phyloP scores from a whole-genome alignment of 805 yeast genomes.

The Cyberlindnera saturnus region DNA sequence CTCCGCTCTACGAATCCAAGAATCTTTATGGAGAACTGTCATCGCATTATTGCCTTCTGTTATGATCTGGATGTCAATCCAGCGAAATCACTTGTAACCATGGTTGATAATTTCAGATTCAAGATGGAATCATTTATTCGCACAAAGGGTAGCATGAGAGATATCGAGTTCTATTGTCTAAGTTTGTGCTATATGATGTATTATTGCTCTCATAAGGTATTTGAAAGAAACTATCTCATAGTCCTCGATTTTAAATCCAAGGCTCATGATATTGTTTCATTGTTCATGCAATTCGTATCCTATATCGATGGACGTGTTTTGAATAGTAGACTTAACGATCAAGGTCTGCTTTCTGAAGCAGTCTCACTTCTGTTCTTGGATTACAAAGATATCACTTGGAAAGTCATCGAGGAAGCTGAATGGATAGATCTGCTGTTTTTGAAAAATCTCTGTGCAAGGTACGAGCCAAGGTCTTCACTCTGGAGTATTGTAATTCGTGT shows the following conservation, averaged over 20 bases:
- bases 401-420: constrained; percentile 2
- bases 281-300: constrained; percentile 14
- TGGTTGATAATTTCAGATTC: constrained; percentile 17
- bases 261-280: constrained; percentile 3
- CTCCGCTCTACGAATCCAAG: constrained; percentile 2
- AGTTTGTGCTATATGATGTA: constrained; percentile 16
- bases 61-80: constrained; percentile 5
- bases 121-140: constrained; percentile 15
- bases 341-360: constrained; percentile 14
- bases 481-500: constrained; percentile 10
- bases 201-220: constrained; percentile 7
- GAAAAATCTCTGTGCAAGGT: constrained; percentile 8
- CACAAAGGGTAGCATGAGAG: constrained; percentile 15
- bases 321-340: constrained; percentile 6
- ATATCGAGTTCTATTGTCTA: constrained; percentile 15
- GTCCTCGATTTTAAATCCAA: constrained; percentile 14
- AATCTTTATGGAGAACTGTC: constrained; percentile 5
- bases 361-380: constrained; percentile 12
- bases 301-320: constrained; percentile 8
- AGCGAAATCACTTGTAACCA: constrained; percentile 10
- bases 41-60: constrained; percentile 12
- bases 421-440: constrained; percentile 13
- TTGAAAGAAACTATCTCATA: constrained; percentile 9
- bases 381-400: constrained; percentile 11
- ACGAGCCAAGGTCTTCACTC: background rate